Percentiles rank a stretch among this genome's conserved stretches.
Evolutionary conservation across 345 rosid species (phyloP).

Genomic region (Salix exigua): DNA sequence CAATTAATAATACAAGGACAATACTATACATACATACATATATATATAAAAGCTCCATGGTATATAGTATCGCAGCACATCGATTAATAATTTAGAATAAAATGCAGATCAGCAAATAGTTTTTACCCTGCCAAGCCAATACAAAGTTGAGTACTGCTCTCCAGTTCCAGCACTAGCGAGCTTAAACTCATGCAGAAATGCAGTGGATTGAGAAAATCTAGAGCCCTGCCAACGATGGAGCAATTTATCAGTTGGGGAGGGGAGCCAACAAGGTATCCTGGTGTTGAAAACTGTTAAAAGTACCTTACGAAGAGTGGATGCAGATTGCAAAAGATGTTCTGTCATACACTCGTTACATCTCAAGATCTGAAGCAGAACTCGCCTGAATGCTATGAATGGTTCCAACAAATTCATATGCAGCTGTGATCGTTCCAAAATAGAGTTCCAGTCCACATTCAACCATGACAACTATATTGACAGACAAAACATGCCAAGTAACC

Average conservation of each 20-base stretch:
- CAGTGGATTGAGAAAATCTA: conserved; percentile 82
- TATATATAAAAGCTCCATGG: too few species aligned
- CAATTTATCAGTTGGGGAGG: conserved; percentile 10
- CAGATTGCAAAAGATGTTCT: conserved; percentile 85
- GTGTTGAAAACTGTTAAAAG: background rate
- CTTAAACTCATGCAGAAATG: conserved; percentile 84
- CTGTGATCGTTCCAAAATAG: conserved; percentile 59
- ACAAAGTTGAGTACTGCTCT: conserved; percentile 44
- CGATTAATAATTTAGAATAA: background rate
- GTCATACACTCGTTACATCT: conserved; percentile 50
- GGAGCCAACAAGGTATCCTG: background rate
- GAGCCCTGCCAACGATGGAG: conserved; percentile 54
- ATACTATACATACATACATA: too few species aligned
- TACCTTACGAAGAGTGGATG: conserved; percentile 94
- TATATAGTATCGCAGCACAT: background rate
- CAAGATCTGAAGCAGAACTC: conserved; percentile 77
- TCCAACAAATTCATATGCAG: conserved; percentile 91
- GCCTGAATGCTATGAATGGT: conserved; percentile 87
- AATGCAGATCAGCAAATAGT: conserved; percentile 3
- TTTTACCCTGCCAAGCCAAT: conserved; percentile 89
- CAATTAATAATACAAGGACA: background rate
- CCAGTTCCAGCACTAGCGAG: conserved; percentile 43
- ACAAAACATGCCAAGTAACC: conserved; percentile 19
- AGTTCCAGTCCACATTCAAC: conserved; percentile 72
- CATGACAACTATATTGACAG: conserved; percentile 56